Base-by-base conservation (phyloP, 495 filamentous ascomycete genomes). In the Aspergillus cavernicola region DNA sequence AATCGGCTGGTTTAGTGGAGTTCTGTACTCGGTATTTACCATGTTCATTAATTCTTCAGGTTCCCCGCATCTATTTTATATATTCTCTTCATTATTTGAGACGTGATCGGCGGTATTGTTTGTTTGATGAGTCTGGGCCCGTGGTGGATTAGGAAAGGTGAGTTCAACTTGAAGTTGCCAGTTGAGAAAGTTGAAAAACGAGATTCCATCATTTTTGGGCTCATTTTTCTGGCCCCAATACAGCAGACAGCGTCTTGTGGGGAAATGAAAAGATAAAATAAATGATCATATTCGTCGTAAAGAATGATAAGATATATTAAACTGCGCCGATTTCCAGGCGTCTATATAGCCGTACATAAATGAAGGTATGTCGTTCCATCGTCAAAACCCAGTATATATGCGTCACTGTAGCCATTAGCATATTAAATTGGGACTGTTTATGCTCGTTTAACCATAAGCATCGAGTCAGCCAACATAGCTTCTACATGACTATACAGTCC, bases 401-500 rank as follows among this genome's bases (percentile, higher is more conserved):
- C 18, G 9, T 38, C 32, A 36, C 35, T 11, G 29, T 20, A 18
- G 6, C 28, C 32, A 24, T 23, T 16, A 37, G 11, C 12, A 46
- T 31, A 7, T 15, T 6, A 22, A 33, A 18, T 32, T 20, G 24
- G n/a, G 7, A 8, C 23, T 45, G 23, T 29, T 10, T 39, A 24
- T 9, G 6, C 36, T 41, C 32, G n/a, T 23, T 18, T n/a, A n/a
- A 24, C 3, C 2, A 43, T 19, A 38, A 44, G 19, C n/a, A 41
- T 37, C 15, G 33, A 16, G 26, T 15, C 10, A 20, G 37, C 12
- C 45, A 18, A n/a, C 11, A 28, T 50, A 40, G 38, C 13, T 51
- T 70, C 31, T 62, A 77, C 74, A 77, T 77, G 53, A 77, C 58
- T 35, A 76, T 59, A 55, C 74, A 77, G 33, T 75, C 73, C 56